A percentile compares a stretch with the other conserved stretches of the same genome.
phyloP scores from a whole-genome alignment of 1,139 yeast genomes.

The Geotrichum restrictum region DNA sequence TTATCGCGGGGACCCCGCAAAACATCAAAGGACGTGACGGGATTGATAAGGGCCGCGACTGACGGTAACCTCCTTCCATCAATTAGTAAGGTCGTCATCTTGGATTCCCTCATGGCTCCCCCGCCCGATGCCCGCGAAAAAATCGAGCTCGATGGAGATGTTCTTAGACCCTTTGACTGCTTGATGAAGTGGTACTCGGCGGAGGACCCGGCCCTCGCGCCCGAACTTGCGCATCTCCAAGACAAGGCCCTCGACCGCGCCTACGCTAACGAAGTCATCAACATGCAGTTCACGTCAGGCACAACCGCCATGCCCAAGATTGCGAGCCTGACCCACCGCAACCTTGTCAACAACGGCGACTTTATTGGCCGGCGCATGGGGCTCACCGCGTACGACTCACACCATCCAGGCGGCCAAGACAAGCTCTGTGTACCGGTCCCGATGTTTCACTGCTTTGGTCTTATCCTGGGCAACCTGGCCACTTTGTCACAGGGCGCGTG shows the following conservation, averaged over 20 bases:
- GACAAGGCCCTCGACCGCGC: slow-evolving; percentile 19
- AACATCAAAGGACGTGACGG: slow-evolving; percentile 19
- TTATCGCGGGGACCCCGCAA: slow-evolving; percentile 22
- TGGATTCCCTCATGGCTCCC: slow-evolving; percentile 18
- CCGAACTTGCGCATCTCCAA: slow-evolving; percentile 19
- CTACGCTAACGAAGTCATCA: slow-evolving; percentile 29
- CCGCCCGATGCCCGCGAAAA: slow-evolving; percentile 11
- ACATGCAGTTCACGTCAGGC: slow-evolving; percentile 39
- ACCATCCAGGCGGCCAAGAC: slow-evolving; percentile 34
- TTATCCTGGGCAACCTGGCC: slow-evolving; percentile 37
- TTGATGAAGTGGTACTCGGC: slow-evolving; percentile 20
- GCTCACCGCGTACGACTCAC: slow-evolving; percentile 27
- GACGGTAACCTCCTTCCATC: slow-evolving; percentile 19
- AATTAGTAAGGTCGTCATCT: slow-evolving; percentile 14
- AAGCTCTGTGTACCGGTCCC: slow-evolving; percentile 37
- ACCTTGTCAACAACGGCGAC: slow-evolving; percentile 35
- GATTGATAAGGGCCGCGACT: slow-evolving; percentile 16
- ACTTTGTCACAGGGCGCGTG: slow-evolving; percentile 33
- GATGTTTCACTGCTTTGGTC: slow-evolving; percentile 39
- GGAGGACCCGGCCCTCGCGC: slow-evolving; percentile 13
- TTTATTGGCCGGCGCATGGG: slow-evolving; percentile 35
- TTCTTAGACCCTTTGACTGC: slow-evolving; percentile 18
- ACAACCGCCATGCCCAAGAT: slow-evolving; percentile 37
- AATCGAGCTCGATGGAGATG: slow-evolving; percentile 12
- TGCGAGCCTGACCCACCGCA: slow-evolving; percentile 33